Conservation (phyloP, 768 basidiomycete species). For the Krasilnikovozyma curviuscula region DNA sequence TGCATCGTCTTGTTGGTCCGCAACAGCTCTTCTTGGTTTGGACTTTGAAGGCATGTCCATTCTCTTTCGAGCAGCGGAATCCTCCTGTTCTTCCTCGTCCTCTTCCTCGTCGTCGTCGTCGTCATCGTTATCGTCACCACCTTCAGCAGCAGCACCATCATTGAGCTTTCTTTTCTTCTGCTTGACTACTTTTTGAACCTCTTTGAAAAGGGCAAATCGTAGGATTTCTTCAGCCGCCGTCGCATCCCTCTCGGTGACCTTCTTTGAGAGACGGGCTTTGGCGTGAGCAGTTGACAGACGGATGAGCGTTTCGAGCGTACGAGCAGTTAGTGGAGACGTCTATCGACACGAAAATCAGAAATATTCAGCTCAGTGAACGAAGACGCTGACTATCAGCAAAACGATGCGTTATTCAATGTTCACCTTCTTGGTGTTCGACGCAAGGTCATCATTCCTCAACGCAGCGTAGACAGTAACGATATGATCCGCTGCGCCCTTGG, state of each 20-base stretch:
- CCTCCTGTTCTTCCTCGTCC: constrained; percentile 31
- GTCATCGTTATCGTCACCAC: constrained; percentile 17
- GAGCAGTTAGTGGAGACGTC: constrained; percentile 94
- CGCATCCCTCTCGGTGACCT: constrained; percentile 71
- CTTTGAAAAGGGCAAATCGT: constrained; percentile 92
- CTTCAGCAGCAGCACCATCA: constrained; percentile 33
- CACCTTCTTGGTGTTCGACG: constrained; percentile 66
- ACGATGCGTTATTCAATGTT: too few species aligned
- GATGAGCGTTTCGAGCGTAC: constrained; percentile 94
- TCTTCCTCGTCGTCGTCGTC: constrained; percentile 33
- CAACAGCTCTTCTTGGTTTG: neutral
- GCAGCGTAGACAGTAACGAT: constrained; percentile 83
- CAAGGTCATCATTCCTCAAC: constrained; percentile 77
- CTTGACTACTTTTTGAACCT: constrained; percentile 58
- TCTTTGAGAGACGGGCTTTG: constrained; percentile 70
- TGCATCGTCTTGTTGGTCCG: neutral
- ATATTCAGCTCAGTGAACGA: neutral
- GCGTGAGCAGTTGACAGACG: constrained; percentile 96
- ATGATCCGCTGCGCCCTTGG: constrained; percentile 80
- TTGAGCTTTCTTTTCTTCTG: constrained; percentile 76
- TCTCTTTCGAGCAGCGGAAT: constrained; percentile 13
- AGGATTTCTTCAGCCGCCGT: constrained; percentile 82
- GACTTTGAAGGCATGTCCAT: constrained; percentile 8
- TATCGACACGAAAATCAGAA: constrained; percentile 25
- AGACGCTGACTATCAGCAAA: neutral